Evolutionary conservation across 2,329 filamentous ascomycete species (phyloP).

Genomic region (Chaetomiaceae sp.): DNA sequence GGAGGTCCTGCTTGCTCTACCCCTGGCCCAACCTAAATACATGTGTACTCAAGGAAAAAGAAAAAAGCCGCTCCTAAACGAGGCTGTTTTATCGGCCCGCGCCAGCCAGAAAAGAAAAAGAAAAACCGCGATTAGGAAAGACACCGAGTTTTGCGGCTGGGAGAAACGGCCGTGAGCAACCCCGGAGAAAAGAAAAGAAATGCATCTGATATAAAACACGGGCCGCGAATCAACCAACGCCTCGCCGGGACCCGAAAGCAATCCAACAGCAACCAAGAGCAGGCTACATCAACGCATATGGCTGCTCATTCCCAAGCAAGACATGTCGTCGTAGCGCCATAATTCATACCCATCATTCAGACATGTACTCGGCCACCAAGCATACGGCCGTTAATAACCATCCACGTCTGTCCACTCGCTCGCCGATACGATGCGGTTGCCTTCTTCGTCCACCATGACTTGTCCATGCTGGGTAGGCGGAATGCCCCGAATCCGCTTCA

Average conservation of each 20-base stretch:
- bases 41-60: slow-evolving; percentile 2
- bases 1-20: no score
- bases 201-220: background rate
- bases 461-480: slow-evolving; percentile 46
- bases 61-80: background rate
- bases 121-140: slow-evolving; percentile 14
- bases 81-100: slow-evolving; percentile 14
- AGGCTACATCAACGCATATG: slow-evolving; percentile 14
- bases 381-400: slow-evolving; percentile 41
- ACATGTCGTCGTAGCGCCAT: slow-evolving; percentile 18
- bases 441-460: slow-evolving; percentile 52
- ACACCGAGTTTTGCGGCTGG: no score
- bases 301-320: slow-evolving; percentile 9
- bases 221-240: slow-evolving; percentile 11
- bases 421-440: slow-evolving; percentile 58
- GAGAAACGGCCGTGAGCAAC: no score
- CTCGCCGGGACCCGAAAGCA: background rate
- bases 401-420: slow-evolving; percentile 67
- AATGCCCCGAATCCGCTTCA: slow-evolving; percentile 53
- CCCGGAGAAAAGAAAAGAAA: background rate
- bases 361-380: background rate
- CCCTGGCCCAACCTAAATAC: slow-evolving; percentile 5
- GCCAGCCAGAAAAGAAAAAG: slow-evolving; percentile 11
- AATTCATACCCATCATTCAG: slow-evolving; percentile 28
- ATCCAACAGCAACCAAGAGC: slow-evolving; percentile 3